Conservation (phyloP, 148 eudicot genomes). For the Heliosperma pusillum region DNA sequence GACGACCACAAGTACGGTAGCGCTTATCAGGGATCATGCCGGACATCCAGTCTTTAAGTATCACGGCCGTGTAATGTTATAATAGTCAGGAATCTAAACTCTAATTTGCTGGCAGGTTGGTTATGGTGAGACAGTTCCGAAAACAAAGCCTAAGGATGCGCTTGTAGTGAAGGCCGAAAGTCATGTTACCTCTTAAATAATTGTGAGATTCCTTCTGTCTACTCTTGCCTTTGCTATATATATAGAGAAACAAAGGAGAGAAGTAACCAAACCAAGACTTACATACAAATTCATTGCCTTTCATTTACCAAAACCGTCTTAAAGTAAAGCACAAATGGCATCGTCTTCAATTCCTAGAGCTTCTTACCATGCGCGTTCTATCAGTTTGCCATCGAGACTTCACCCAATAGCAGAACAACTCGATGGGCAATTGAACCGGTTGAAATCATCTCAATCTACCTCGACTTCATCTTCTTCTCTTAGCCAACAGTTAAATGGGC, state of each 20-base stretch:
- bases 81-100: constrained; percentile 1
- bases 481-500: no score
- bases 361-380: constrained; percentile 29
- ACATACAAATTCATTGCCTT: constrained; percentile 17
- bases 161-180: constrained; percentile 2
- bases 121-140: constrained; percentile 20
- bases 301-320: neutral
- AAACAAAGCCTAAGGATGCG: constrained; percentile 16
- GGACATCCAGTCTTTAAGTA: neutral
- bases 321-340: constrained; percentile 20
- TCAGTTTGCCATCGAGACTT: no score
- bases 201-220: constrained; percentile 28
- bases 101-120: constrained; percentile 25
- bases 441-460: no score
- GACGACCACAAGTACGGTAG: neutral
- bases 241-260: neutral
- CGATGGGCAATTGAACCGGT: no score
- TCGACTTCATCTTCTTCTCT: no score
- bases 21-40: constrained; percentile 3
- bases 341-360: constrained; percentile 14
- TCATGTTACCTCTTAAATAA: constrained; percentile 9
- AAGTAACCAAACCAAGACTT: constrained; percentile 19
- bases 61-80: neutral
- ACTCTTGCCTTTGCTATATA: constrained; percentile 18
- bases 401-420: no score